A percentile compares a stretch with the other conserved stretches of the same genome.
These are phyloP conservation scores for Anethum foeniculum DNA, from an alignment of 140 eudicot genomes.

Conservation along the genomic window DNA sequence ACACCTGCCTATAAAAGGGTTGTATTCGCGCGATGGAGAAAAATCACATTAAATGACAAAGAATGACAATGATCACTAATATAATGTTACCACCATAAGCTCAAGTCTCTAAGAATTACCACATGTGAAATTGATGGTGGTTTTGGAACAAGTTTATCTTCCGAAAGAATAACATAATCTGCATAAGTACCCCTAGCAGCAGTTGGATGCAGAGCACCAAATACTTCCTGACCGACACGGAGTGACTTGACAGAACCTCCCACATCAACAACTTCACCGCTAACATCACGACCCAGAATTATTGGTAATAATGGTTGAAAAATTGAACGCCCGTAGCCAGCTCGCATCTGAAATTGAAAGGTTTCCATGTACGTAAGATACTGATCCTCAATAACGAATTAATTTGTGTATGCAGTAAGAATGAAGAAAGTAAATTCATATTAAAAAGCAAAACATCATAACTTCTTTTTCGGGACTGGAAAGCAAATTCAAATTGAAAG, in stretches of 20 bases:
- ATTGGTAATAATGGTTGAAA: conserved; percentile 72
- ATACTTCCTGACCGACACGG: conserved; percentile 74
- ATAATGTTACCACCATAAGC: conserved; percentile 6
- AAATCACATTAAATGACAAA: not conserved
- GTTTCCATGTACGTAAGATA: not conserved
- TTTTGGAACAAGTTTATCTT: conserved; percentile 66
- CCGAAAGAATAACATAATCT: conserved; percentile 85
- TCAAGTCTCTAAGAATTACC: conserved; percentile 40
- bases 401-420: no score
- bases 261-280: conserved; percentile 87
- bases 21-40: not conserved
- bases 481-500: no score
- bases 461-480: no score
- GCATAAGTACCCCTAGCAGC: conserved; percentile 93
- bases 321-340: conserved; percentile 90
- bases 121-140: conserved; percentile 68
- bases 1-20: not conserved
- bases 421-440: not conserved
- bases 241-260: conserved; percentile 65
- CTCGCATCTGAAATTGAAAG: conserved; percentile 60
- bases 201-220: conserved; percentile 96
- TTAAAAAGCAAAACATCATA: not conserved
- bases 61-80: not conserved
- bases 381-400: not conserved
- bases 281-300: conserved; percentile 91